Conservation (phyloP, 148 eudicot species). For the Rhododendron mucronatum region DNA sequence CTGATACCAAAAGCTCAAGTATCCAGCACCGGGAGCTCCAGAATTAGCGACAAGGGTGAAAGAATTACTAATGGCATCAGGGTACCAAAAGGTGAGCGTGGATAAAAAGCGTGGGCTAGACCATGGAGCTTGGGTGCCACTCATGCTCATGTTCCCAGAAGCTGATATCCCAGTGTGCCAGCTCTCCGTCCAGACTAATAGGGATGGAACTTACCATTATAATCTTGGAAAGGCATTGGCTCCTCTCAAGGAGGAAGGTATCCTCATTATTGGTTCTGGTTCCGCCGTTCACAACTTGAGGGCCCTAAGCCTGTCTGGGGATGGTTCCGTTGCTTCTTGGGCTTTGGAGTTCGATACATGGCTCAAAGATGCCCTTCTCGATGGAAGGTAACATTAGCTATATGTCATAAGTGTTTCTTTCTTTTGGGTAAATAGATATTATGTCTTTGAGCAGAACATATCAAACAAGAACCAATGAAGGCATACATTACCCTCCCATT, state of each 20-base stretch:
- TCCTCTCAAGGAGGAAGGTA: slow-evolving; percentile 72
- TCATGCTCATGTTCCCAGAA: slow-evolving; percentile 89
- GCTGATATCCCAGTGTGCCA: slow-evolving; percentile 88
- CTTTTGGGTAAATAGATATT: not conserved
- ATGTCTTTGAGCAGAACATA: not conserved
- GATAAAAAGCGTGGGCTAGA: slow-evolving; percentile 82
- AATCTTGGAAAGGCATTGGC: slow-evolving; percentile 73
- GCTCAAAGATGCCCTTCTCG: slow-evolving; percentile 67
- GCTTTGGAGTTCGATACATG: slow-evolving; percentile 70
- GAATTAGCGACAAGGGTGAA: slow-evolving; percentile 61
- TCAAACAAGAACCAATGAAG: not conserved
- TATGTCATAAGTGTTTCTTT: not conserved
- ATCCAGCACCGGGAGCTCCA: slow-evolving; percentile 89
- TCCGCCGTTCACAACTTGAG: slow-evolving; percentile 72
- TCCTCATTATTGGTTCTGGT: slow-evolving; percentile 80
- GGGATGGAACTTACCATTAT: slow-evolving; percentile 59
- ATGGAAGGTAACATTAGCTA: slow-evolving; percentile 41
- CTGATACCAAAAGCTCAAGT: slow-evolving; percentile 52
- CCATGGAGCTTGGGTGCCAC: slow-evolving; percentile 89
- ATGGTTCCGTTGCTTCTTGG: slow-evolving; percentile 43
- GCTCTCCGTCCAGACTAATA: slow-evolving; percentile 58
- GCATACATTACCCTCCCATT: not conserved
- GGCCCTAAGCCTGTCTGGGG: slow-evolving; percentile 6
- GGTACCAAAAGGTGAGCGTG: slow-evolving; percentile 38
- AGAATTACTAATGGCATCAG: slow-evolving; percentile 49